Conservation (phyloP, 371 early-diverging fungal genomes). For the Mortierella sp. region DNA sequence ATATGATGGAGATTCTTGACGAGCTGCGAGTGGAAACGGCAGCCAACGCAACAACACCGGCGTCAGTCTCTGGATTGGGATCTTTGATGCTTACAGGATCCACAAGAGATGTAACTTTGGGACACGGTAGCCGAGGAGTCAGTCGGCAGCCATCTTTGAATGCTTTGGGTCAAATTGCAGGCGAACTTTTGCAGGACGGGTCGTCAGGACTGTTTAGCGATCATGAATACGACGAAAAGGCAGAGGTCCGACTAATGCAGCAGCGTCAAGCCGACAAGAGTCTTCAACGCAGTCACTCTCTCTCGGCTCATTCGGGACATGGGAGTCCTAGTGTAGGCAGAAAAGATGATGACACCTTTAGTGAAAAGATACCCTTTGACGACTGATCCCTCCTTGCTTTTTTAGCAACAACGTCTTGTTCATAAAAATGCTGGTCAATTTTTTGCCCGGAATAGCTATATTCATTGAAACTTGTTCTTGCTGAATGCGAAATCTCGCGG, state of each 20-base stretch:
- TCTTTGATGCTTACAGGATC: conserved; percentile 19
- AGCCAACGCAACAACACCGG: neutral
- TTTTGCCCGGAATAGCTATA: too few species aligned
- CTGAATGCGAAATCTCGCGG: too few species aligned
- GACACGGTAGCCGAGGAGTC: conserved; percentile 6
- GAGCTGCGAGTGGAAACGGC: conserved; percentile 28
- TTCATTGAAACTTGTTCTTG: too few species aligned
- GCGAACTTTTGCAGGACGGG: conserved; percentile 11
- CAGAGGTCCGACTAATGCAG: conserved; percentile 15
- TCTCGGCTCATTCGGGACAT: neutral
- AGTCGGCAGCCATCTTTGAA: conserved; percentile 28
- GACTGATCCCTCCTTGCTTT: conserved; percentile 9
- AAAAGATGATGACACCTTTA: conserved; percentile 28
- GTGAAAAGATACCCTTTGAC: conserved; percentile 46
- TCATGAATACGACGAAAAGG: conserved; percentile 34
- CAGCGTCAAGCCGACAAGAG: conserved; percentile 20
- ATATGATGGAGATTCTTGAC: conserved; percentile 49
- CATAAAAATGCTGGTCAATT: too few species aligned
- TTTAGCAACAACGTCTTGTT: too few species aligned
- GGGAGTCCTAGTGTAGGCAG: neutral
- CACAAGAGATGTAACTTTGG: neutral
- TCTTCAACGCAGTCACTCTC: neutral
- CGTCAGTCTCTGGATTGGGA: neutral
- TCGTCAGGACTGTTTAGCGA: conserved; percentile 11
- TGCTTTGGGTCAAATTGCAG: conserved; percentile 1